Evolutionary conservation across 2,329 filamentous ascomycete species (phyloP).

Genomic region (Alternaria sp.): DNA sequence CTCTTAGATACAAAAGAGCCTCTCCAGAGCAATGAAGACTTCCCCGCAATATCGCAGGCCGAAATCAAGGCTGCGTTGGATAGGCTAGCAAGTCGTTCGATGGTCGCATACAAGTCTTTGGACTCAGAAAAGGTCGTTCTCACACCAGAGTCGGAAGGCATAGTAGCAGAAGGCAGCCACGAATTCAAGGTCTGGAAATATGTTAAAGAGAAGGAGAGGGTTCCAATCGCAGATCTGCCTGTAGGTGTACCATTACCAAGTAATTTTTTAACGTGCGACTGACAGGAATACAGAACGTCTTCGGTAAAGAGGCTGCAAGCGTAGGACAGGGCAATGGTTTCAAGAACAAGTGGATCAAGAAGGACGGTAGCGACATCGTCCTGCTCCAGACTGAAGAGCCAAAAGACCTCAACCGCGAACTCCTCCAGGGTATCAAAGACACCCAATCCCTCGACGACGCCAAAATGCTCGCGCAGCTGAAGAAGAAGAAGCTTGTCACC

Average conservation of each 20-base stretch:
- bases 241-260: conserved; percentile 37
- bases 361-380: conserved; percentile 64
- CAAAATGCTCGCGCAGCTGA: conserved; percentile 81
- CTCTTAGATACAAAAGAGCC: conserved; percentile 62
- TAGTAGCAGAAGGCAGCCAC: conserved; percentile 62
- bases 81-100: conserved; percentile 80
- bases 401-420: conserved; percentile 78
- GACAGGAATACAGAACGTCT: conserved; percentile 59
- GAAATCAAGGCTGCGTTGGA: conserved; percentile 87
- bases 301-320: conserved; percentile 79
- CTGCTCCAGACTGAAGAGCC: conserved; percentile 71
- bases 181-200: conserved; percentile 62
- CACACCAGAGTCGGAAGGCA: conserved; percentile 82
- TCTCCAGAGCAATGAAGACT: conserved; percentile 60
- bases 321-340: conserved; percentile 96
- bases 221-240: conserved; percentile 58
- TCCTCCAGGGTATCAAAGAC: conserved; percentile 76
- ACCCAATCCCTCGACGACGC: conserved; percentile 73
- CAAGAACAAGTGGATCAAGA: conserved; percentile 75
- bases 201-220: conserved; percentile 55
- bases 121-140: conserved; percentile 80
- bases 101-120: conserved; percentile 85
- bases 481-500: conserved; percentile 89
- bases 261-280: conserved; percentile 17
- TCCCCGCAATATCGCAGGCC: conserved; percentile 56